Conservation (phyloP, 768 basidiomycete genomes). For the Rhizopogon sp. region DNA sequence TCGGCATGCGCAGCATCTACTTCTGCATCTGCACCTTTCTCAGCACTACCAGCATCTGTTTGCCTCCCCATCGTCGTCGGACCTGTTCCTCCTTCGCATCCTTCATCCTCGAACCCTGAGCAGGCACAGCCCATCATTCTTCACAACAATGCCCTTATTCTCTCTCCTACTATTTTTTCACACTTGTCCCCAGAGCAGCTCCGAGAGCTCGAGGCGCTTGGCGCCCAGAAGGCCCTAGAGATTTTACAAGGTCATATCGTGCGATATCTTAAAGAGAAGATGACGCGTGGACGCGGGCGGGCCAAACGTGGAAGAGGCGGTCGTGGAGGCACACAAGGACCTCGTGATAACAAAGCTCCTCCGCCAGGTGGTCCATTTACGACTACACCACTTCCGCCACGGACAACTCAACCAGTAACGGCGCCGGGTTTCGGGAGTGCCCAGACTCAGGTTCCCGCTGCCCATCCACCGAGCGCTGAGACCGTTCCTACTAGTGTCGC, state of each 20-base stretch:
- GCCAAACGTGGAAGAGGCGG: slow-evolving; percentile 12
- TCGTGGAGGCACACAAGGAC: neutral
- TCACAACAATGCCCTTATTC: slow-evolving; percentile 77
- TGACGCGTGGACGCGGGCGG: slow-evolving; percentile 26
- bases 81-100: slow-evolving; percentile 61
- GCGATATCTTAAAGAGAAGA: slow-evolving; percentile 74
- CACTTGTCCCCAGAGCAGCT: slow-evolving; percentile 71
- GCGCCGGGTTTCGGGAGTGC: neutral
- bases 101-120: slow-evolving; percentile 37
- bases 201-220: slow-evolving; percentile 71
- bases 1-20: slow-evolving; percentile 10
- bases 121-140: slow-evolving; percentile 66
- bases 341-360: neutral
- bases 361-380: slow-evolving; percentile 35
- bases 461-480: slow-evolving; percentile 12
- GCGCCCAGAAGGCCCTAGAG: slow-evolving; percentile 75
- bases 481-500: slow-evolving; percentile 12
- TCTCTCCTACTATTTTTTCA: slow-evolving; percentile 82
- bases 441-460: neutral
- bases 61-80: slow-evolving; percentile 75
- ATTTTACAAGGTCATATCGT: slow-evolving; percentile 85
- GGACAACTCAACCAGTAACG: slow-evolving; percentile 10
- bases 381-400: slow-evolving; percentile 34
- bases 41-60: slow-evolving; percentile 37
- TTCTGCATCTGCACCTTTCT: slow-evolving; percentile 16